phyloP scores from a whole-genome alignment of 108 stramenopile species.

The Schizochytrium sp. region DNA sequence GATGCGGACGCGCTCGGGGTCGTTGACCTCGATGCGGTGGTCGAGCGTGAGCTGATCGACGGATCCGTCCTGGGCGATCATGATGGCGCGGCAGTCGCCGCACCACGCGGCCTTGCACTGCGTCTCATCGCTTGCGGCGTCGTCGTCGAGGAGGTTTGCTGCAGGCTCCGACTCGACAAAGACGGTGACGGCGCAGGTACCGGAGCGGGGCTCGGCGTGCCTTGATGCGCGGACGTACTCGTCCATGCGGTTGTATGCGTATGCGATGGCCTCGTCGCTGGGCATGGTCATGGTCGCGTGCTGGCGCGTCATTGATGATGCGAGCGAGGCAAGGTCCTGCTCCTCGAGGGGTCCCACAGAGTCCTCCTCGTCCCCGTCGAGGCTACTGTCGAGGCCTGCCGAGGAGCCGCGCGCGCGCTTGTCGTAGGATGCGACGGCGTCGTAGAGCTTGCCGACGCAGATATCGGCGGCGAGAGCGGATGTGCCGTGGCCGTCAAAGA shows the following conservation, averaged over 20 bases:
- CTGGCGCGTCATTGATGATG: background rate
- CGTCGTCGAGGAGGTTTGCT: background rate
- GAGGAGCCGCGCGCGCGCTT: background rate
- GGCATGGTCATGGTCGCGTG: background rate
- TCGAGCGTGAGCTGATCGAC: background rate
- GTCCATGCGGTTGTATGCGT: background rate
- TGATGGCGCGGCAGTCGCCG: background rate
- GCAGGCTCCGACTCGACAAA: background rate
- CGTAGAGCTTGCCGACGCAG: background rate
- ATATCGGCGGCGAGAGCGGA: background rate
- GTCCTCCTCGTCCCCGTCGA: background rate
- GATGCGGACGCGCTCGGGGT: background rate
- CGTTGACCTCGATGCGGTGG: slow-evolving; percentile 13
- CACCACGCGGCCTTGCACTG: background rate
- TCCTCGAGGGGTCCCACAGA: background rate
- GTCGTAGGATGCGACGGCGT: background rate
- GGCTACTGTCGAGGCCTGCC: background rate
- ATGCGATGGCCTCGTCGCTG: background rate
- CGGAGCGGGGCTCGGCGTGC: slow-evolving; percentile 13
- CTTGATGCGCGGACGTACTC: background rate
- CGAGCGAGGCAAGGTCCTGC: background rate
- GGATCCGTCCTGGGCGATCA: background rate
- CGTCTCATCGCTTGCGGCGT: background rate
- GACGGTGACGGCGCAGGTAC: slow-evolving; percentile 7
- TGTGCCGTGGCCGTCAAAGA: slow-evolving; percentile 8